A percentile compares a stretch with the other conserved stretches of the same genome.
Evolutionary conservation across 441 rosid genomes (phyloP).

Genomic region (Erodium trifolium): DNA sequence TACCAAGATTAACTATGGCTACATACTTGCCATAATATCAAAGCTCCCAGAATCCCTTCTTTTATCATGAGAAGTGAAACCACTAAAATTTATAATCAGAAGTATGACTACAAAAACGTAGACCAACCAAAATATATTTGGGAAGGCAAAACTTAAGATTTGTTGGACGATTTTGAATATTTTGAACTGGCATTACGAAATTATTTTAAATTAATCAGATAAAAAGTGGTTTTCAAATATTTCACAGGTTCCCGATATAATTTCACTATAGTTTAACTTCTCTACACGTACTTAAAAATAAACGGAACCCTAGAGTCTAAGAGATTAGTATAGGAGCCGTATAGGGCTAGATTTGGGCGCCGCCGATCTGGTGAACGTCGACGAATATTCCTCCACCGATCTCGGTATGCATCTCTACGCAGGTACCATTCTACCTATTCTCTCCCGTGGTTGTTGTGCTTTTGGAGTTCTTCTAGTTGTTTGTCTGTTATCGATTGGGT

Average conservation of each 20-base stretch:
- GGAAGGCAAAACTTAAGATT: background rate
- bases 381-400: no score
- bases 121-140: background rate
- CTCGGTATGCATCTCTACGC: no score
- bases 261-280: background rate
- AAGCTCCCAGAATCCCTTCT: background rate
- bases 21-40: background rate
- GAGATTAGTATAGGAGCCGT: no score
- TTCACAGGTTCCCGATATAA: background rate
- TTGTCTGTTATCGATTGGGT: no score
- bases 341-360: no score
- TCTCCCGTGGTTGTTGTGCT: no score
- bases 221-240: background rate
- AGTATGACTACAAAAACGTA: background rate
- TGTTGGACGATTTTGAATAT: background rate
- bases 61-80: background rate
- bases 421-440: no score
- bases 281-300: no score
- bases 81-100: background rate
- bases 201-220: background rate
- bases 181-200: background rate
- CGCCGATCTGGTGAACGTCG: no score
- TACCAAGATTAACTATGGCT: background rate
- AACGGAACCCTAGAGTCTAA: no score
- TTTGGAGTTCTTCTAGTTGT: no score